Evolutionary conservation across 805 yeast species (phyloP).

Genomic region (Lipomyces mesembrius): DNA sequence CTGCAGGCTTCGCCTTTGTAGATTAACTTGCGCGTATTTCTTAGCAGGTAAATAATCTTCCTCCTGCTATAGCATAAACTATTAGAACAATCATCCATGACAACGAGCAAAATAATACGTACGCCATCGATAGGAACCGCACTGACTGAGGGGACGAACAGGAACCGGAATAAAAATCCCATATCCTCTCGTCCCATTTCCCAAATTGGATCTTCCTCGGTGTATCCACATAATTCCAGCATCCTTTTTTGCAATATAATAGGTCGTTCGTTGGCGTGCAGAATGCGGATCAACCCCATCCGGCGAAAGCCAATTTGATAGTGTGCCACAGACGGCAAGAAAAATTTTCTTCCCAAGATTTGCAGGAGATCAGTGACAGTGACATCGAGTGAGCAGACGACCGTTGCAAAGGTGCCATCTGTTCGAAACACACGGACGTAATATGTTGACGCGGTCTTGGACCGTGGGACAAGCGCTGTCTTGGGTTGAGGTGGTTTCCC

Average conservation of each 20-base stretch:
- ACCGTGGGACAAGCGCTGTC: constrained; percentile 7
- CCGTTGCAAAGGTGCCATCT: constrained; percentile 83
- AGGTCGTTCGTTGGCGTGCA: constrained; percentile 76
- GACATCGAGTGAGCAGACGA: constrained; percentile 77
- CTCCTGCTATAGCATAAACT: constrained; percentile 8
- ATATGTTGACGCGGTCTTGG: constrained; percentile 40
- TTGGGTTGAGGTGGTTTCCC: constrained; percentile 11
- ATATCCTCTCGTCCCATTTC: constrained; percentile 84
- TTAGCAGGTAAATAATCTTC: constrained; percentile 30
- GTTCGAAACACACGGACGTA: constrained; percentile 77
- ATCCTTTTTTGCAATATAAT: constrained; percentile 75
- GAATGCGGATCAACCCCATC: constrained; percentile 50
- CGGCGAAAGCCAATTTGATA: constrained; percentile 69
- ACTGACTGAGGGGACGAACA: constrained; percentile 48
- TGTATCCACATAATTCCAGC: constrained; percentile 75
- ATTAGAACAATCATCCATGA: neutral
- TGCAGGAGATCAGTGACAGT: constrained; percentile 75
- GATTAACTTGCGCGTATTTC: constrained; percentile 73
- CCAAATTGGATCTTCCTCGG: constrained; percentile 73
- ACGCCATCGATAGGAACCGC: constrained; percentile 26
- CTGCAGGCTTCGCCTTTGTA: constrained; percentile 73
- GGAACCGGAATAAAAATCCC: constrained; percentile 79
- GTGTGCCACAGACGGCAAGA: constrained; percentile 68
- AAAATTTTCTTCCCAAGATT: constrained; percentile 76
- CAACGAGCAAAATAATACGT: constrained; percentile 4